Conservation (phyloP, 2,329 filamentous ascomycete genomes). For the Xylaria arbuscula region DNA sequence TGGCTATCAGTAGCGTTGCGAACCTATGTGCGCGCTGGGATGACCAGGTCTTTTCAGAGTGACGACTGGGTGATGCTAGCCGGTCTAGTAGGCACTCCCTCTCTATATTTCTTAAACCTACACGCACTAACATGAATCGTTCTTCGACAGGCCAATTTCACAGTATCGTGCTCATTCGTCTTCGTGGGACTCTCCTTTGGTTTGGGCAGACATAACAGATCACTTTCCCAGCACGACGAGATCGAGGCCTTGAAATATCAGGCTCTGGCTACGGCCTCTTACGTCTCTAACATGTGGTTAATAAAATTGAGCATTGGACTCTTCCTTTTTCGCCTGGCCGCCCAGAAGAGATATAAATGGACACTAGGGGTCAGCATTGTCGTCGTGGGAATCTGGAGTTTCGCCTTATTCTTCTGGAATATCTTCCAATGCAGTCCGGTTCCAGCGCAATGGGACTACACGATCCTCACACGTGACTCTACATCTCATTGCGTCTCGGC, state of each 20-base stretch:
- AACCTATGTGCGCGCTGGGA: constrained; percentile 47
- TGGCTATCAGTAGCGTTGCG: constrained; percentile 48
- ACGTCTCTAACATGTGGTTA: constrained; percentile 66
- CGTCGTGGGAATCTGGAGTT: constrained; percentile 60
- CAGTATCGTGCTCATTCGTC: constrained; percentile 60
- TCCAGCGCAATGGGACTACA: constrained; percentile 64
- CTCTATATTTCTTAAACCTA: constrained; percentile 11
- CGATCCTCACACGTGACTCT: constrained; percentile 52
- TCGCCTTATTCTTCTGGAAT: constrained; percentile 64
- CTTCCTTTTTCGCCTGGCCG: constrained; percentile 62
- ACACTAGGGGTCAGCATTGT: constrained; percentile 59
- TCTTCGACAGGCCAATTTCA: constrained; percentile 56
- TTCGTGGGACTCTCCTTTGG: constrained; percentile 57
- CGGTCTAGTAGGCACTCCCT: constrained; percentile 55
- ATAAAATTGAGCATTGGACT: constrained; percentile 67
- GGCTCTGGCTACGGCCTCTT: constrained; percentile 62
- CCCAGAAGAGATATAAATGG: constrained; percentile 59
- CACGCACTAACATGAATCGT: constrained; percentile 21
- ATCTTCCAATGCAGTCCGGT: constrained; percentile 60
- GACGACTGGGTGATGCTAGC: constrained; percentile 67
- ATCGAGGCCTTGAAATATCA: constrained; percentile 65
- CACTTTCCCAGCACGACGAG: constrained; percentile 54
- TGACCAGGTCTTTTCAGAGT: constrained; percentile 55
- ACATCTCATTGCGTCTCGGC: constrained; percentile 57
- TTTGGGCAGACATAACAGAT: constrained; percentile 60